Evolutionary conservation across 805 yeast species (phyloP).

Genomic region (Hanseniaspora vineae): DNA sequence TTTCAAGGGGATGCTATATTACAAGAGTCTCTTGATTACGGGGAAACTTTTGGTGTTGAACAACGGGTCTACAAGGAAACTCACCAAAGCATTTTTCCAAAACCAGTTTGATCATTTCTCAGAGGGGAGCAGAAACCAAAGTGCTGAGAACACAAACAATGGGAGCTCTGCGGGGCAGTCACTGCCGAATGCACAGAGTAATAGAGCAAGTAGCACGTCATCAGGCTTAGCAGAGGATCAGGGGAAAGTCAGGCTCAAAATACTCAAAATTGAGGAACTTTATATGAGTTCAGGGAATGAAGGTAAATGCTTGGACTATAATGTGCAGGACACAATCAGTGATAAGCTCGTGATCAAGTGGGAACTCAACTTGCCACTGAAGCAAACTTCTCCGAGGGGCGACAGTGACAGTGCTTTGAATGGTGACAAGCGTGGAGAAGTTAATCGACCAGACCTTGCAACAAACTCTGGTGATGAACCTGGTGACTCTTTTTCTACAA

Average conservation of each 20-base stretch:
- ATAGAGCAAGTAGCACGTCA: too few relatives aligned
- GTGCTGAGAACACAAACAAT: too few relatives aligned
- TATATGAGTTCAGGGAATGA: slow-evolving; percentile 10
- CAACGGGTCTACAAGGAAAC: neutral
- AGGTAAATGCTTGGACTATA: slow-evolving; percentile 4
- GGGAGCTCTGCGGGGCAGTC: too few relatives aligned
- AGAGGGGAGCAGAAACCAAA: too few relatives aligned
- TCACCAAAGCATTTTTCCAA: neutral
- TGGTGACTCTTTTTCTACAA: neutral
- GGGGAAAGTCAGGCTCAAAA: slow-evolving; percentile 40
- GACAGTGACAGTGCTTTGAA: neutral
- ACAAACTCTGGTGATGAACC: too few relatives aligned
- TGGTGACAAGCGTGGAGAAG: neutral
- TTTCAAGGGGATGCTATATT: slow-evolving; percentile 42
- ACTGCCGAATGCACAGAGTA: too few relatives aligned
- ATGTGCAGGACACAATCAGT: slow-evolving; percentile 10
- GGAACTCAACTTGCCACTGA: slow-evolving; percentile 5
- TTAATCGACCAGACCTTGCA: too few relatives aligned
- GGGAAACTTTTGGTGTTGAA: slow-evolving; percentile 32
- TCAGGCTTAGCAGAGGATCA: slow-evolving; percentile 11
- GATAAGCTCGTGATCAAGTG: slow-evolving; percentile 18
- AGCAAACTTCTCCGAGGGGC: neutral
- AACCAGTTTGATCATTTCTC: too few relatives aligned
- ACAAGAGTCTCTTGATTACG: slow-evolving; percentile 44
- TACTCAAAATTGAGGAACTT: slow-evolving; percentile 25